Evolutionary conservation across 202 grass and related monocot genomes (phyloP), one percentile per base, ranked within the genome.

Genomic region (Musa balbisiana): DNA sequence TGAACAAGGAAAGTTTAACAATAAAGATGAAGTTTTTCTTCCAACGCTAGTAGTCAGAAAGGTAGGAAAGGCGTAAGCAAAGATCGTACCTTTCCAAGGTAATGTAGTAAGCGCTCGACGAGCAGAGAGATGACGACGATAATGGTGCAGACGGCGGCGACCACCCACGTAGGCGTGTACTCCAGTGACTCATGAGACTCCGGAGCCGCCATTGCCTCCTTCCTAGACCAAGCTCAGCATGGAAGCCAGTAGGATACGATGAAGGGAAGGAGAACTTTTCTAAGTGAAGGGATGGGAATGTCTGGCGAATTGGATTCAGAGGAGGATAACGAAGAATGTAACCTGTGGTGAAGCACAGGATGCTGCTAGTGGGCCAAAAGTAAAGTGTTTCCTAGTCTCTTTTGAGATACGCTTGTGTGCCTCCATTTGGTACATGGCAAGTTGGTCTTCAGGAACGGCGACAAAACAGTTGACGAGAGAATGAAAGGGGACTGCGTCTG

Each of bases 141-240:
- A 51, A 29, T 59, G 21, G 85, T 53, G 79, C 91, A 99, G 23
- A 99, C 83, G 64, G 27, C 67, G 43, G 89, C 85, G 67, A 99
- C 81, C 17, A 95, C 85, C 87, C 87, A 99, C 11, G 91, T 95
- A 14, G 94, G 85, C 62, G 91, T 93, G 81, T 80, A 73, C 81
- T 85, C 74, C 70, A 92, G 73, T 16, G 84, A 80, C 53, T 51
- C 49, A 9, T 20, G 4, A 65, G 33, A 43, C 33, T 72, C 50
- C n/a, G 64, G 33, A 58, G 8, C 21, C 72, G 33, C 1, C 67
- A 70, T 70, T n/a, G 9, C 43, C 43, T 51, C 17, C 67, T 9
- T 70, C 29, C 17, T n/a, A 51, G 43, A 51, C 29, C 33, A 11
- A 20, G 67, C 63, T 14, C 22, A 27, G 26, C 67, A 3, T 4